Conservation (phyloP, 257 asterid genomes). For the Solanum chiquidenum region DNA sequence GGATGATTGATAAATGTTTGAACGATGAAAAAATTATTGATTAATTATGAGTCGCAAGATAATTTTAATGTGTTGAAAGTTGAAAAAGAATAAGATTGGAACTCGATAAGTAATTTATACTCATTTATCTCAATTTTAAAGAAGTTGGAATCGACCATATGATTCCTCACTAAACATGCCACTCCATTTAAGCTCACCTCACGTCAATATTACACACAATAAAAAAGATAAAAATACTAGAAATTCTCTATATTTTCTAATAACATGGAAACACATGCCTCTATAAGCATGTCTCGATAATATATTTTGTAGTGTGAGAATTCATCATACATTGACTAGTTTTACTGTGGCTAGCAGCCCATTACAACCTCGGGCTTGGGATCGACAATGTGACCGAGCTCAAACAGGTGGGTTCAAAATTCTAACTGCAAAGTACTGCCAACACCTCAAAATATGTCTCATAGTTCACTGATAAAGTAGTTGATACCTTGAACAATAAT, state of each 20-base stretch:
- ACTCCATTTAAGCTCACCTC: not conserved
- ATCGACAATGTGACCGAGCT: not conserved
- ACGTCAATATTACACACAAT: not conserved
- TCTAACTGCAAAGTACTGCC: not conserved
- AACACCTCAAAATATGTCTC: not conserved
- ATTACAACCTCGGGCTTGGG: not conserved
- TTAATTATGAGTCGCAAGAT: not conserved
- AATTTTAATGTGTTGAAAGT: not conserved
- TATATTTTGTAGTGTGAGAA: not conserved
- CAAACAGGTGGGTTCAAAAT: not conserved
- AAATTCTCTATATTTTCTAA: not conserved
- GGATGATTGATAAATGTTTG: not conserved
- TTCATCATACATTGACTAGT: not conserved
- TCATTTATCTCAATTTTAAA: not conserved
- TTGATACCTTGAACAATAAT: not conserved
- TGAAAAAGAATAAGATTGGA: not conserved
- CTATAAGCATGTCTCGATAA: not conserved
- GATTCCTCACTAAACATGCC: not conserved
- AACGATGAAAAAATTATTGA: not conserved
- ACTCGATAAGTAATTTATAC: not conserved
- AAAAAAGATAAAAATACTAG: not conserved
- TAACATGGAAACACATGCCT: not conserved
- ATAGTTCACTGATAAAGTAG: not conserved
- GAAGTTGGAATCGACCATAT: not conserved
- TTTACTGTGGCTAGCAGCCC: not conserved